Evolutionary conservation across 2,329 filamentous ascomycete species (phyloP), one percentile per base, ranked within the genome.

Genomic region (Aschersonia sp.): DNA sequence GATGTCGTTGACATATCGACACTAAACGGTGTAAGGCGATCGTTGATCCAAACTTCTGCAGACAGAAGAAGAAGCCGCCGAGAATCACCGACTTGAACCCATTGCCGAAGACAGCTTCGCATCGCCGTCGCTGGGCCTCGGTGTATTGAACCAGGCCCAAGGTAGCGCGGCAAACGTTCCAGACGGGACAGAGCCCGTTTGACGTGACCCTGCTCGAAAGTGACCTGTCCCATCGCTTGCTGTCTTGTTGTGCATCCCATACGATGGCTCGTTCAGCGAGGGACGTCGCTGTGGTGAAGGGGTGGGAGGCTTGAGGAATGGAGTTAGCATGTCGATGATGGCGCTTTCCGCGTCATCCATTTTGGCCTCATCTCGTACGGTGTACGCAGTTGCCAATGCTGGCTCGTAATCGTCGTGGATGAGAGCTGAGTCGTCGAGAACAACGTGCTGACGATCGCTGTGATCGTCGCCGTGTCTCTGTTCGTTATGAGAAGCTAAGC

Each of bases 201-300:
- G 61, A 32, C 60, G 62, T 29, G 56, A 51, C 37, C 62, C 56
- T 6, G 64, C 56, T 11, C 57, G 60, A 41, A 67, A 54, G 41
- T 65, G 60, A 31, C 64, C 70, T 52, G 76, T 74, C 2, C 74
- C 53, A 14, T 74, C 72, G 44, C 73, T 69, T 30, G 73, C 70
- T 6, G 70, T 73, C 3, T 63, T 57, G 8, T 69, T 71, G 54
- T 73, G 68, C 73, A 78, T 76, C 12, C 72, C 75, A 50, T 77
- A 78, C 2, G 71, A 76, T 4, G 71, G 64, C 40, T 74, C 70
- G 6, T 58, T 59, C 2, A 60, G 58, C 4, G 59, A 59, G 14
- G 61, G 58, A 29, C 50, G 57, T 42, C 62, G 59, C 43, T 59
- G 53, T 14, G 62, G 59, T 41, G 67, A 62, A 6, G 67, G 63